Conservation (phyloP, 2,329 filamentous ascomycete species). For the Phyllosticta ampelicida region DNA sequence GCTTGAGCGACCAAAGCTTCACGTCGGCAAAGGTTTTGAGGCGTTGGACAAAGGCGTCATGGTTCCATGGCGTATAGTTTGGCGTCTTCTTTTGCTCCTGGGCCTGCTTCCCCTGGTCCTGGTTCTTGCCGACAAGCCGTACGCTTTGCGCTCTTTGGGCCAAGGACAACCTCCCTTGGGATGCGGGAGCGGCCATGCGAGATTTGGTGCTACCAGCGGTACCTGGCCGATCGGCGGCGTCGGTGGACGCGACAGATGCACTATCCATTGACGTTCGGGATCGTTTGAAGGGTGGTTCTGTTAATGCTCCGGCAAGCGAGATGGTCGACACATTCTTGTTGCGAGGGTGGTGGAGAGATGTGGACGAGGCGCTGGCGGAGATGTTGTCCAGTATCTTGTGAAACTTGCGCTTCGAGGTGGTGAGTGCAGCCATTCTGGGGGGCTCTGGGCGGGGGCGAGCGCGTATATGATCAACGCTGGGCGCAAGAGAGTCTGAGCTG, state of each 20-base stretch:
- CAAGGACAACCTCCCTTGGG: conserved; percentile 10
- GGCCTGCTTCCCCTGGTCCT: conserved; percentile 11
- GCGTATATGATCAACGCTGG: conserved; percentile 3
- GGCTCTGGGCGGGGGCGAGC: neutral
- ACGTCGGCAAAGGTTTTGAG: conserved; percentile 84
- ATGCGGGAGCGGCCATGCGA: neutral
- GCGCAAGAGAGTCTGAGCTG: neutral
- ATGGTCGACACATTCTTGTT: conserved; percentile 25
- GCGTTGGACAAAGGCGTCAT: conserved; percentile 67
- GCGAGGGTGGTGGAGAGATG: conserved; percentile 27
- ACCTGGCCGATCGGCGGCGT: neutral
- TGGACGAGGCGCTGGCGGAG: conserved; percentile 40
- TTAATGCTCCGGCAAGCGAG: conserved; percentile 17
- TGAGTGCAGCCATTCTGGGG: conserved; percentile 43
- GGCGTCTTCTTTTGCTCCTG: conserved; percentile 34
- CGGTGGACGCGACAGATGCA: conserved; percentile 14
- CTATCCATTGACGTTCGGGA: conserved; percentile 19
- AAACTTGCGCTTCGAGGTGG: conserved; percentile 75
- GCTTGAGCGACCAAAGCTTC: conserved; percentile 89
- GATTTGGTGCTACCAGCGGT: conserved; percentile 4
- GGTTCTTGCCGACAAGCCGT: conserved; percentile 18
- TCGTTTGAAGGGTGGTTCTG: conserved; percentile 25
- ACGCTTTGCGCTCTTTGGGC: conserved; percentile 15
- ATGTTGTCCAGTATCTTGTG: conserved; percentile 59
- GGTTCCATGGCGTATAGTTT: conserved; percentile 78